A percentile compares a stretch with the other conserved stretches of the same genome.
phyloP scores from a whole-genome alignment of 805 yeast species.

The Sugiyamaella marilandica region DNA sequence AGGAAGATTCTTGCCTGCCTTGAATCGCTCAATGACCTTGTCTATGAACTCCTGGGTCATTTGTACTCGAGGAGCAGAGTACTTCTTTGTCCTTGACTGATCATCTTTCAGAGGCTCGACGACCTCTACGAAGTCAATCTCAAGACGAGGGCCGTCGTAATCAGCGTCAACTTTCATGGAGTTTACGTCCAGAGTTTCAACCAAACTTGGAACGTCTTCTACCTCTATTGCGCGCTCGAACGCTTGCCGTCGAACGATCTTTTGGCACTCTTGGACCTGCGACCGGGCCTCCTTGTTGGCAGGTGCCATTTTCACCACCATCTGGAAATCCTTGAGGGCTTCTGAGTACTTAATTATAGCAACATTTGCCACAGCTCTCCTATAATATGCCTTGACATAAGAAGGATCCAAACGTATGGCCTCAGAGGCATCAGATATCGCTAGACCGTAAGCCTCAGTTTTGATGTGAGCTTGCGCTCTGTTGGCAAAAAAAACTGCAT shows the following conservation, averaged over 20 bases:
- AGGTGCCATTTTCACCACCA: constrained; percentile 59
- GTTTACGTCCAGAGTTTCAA: constrained; percentile 36
- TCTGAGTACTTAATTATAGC: constrained; percentile 72
- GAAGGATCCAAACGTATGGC: constrained; percentile 64
- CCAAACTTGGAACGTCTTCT: constrained; percentile 51
- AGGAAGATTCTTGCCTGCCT: constrained; percentile 69
- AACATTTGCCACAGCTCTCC: constrained; percentile 77
- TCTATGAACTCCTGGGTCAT: constrained; percentile 53
- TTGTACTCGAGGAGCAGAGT: constrained; percentile 2
- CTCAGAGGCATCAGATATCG: constrained; percentile 68
- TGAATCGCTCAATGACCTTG: constrained; percentile 65
- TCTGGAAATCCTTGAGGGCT: constrained; percentile 64
- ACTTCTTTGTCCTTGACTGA: neutral
- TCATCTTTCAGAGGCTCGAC: constrained; percentile 22
- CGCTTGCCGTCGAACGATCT: constrained; percentile 63
- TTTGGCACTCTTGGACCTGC: constrained; percentile 57
- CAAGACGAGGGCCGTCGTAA: constrained; percentile 57
- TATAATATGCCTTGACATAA: constrained; percentile 75
- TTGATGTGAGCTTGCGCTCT: constrained; percentile 87
- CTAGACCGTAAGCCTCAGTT: constrained; percentile 79
- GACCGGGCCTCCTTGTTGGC: constrained; percentile 62
- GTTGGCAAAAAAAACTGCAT: constrained; percentile 73
- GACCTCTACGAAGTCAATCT: constrained; percentile 36
- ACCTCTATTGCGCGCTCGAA: constrained; percentile 84
- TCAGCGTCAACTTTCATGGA: constrained; percentile 44